Evolutionary conservation across 2,329 filamentous ascomycete genomes (phyloP).

Genomic region (Paecilomyces niveus): DNA sequence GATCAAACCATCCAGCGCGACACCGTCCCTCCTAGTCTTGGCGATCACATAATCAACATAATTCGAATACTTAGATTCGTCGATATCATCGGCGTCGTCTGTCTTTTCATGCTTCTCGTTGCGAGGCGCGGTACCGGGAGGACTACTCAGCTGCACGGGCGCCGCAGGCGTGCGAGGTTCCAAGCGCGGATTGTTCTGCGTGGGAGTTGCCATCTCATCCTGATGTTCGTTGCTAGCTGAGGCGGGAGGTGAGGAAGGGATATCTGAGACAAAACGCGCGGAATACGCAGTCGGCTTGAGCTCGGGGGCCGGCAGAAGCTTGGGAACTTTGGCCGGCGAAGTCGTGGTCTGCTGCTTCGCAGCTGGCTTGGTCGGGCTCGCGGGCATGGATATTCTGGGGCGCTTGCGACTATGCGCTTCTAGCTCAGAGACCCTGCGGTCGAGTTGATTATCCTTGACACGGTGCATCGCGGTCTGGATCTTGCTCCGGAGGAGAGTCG

Average conservation of each 20-base stretch:
- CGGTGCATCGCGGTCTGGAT: conserved; percentile 35
- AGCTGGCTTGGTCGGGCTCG: not conserved
- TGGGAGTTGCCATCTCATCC: conserved; percentile 15
- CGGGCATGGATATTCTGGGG: conserved; percentile 19
- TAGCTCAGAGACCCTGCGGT: conserved; percentile 33
- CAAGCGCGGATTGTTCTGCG: conserved; percentile 8
- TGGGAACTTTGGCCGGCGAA: conserved; percentile 13
- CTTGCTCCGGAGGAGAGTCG: conserved; percentile 28
- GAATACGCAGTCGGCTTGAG: conserved; percentile 6
- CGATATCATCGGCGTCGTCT: not conserved
- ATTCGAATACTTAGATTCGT: not conserved
- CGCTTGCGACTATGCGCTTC: conserved; percentile 33
- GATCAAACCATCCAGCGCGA: conserved; percentile 32
- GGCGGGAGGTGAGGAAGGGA: conserved; percentile 11
- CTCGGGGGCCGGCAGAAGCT: conserved; percentile 8
- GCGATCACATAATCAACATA: conserved; percentile 11
- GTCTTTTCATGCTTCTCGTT: conserved; percentile 8
- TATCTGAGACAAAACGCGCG: conserved; percentile 4
- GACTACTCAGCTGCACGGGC: conserved; percentile 30
- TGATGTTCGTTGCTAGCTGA: conserved; percentile 8
- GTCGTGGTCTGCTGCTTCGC: conserved; percentile 1
- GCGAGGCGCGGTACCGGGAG: conserved; percentile 21
- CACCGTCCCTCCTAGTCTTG: conserved; percentile 24
- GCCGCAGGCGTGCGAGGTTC: conserved; percentile 12
- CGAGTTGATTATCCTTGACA: conserved; percentile 30